phyloP scores from a whole-genome alignment of 2,329 filamentous ascomycete species.

The Corinectria fuckeliana region DNA sequence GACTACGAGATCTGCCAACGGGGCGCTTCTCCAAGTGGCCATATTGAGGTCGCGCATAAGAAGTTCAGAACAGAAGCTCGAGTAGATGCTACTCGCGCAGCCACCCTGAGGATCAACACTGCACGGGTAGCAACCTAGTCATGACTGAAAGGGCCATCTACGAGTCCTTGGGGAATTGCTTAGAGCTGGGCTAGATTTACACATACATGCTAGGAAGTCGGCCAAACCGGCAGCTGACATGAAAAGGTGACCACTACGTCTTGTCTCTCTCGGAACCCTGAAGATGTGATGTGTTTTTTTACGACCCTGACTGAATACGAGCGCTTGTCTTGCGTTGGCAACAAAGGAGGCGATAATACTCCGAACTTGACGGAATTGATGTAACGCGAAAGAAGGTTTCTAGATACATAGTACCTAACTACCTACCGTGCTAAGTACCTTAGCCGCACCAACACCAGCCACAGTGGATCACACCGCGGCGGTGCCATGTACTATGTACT shows the following conservation, averaged over 20 bases:
- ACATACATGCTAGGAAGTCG: not conserved
- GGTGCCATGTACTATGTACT: too few species aligned
- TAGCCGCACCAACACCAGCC: conserved; percentile 26
- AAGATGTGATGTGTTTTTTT: not conserved
- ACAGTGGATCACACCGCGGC: conserved; percentile 13
- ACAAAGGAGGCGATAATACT: too few species aligned
- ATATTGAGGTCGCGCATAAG: not conserved
- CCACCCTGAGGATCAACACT: too few species aligned
- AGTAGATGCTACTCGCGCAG: not conserved
- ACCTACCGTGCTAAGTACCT: too few species aligned
- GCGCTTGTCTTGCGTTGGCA: not conserved
- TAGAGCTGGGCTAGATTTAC: not conserved
- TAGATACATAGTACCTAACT: too few species aligned
- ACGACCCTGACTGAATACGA: too few species aligned
- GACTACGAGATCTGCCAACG: not conserved
- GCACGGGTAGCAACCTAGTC: not conserved
- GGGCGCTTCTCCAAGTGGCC: not conserved
- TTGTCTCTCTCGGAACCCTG: too few species aligned
- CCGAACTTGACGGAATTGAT: too few species aligned
- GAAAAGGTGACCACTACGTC: not conserved
- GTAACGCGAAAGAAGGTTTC: too few species aligned
- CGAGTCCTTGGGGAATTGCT: not conserved
- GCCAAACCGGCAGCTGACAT: not conserved
- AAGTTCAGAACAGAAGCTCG: not conserved
- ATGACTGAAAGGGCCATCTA: not conserved